Conservation (phyloP, 306 rosid genomes). For the Phaseolus lunatus region DNA sequence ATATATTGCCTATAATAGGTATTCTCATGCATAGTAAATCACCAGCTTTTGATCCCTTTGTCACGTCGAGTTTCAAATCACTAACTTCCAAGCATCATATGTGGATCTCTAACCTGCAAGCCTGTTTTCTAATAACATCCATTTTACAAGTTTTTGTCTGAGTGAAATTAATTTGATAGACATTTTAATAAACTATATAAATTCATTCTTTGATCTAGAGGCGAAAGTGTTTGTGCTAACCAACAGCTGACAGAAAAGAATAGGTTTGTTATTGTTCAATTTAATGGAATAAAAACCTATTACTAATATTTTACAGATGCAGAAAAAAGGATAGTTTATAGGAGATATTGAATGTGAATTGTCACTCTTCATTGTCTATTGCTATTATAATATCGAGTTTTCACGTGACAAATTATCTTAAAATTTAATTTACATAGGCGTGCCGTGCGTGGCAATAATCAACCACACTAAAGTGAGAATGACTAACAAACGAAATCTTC, state of each 20-base stretch:
- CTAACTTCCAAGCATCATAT: conserved; percentile 6
- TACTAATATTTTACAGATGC: too few species aligned
- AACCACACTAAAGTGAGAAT: neutral
- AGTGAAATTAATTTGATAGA: neutral
- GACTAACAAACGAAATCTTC: neutral
- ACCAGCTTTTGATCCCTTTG: conserved; percentile 3
- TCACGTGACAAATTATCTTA: neutral
- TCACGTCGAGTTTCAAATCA: neutral
- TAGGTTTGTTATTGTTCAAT: neutral
- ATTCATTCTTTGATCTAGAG: neutral
- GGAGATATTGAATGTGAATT: too few species aligned
- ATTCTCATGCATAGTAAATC: conserved; percentile 17
- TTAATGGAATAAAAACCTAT: conserved; percentile 1
- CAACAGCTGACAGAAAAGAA: neutral
- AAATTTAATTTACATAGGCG: neutral
- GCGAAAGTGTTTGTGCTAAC: neutral
- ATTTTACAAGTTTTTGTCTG: neutral
- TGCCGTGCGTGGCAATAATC: neutral
- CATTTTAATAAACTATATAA: neutral
- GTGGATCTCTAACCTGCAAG: neutral
- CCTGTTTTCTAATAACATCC: neutral
- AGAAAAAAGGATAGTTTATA: too few species aligned
- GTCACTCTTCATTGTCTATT: neutral
- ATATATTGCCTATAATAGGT: conserved; percentile 13
- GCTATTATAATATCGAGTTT: neutral